Percentiles rank a stretch among this genome's conserved stretches.
Evolutionary conservation across 2,329 filamentous ascomycete genomes (phyloP).

Genomic region (Berkeleyomyces basicola): DNA sequence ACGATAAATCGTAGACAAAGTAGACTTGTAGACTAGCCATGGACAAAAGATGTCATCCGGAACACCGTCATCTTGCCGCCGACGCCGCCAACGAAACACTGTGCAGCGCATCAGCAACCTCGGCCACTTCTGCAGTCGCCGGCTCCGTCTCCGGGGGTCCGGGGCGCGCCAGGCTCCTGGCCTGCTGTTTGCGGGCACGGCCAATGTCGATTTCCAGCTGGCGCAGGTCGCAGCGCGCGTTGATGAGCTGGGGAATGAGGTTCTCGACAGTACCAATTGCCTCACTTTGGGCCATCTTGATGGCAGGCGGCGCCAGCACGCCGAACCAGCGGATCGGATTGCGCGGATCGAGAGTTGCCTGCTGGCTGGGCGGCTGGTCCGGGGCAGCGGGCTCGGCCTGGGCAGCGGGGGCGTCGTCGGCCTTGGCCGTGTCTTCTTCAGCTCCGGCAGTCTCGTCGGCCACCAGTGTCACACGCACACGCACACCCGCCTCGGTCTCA

Average conservation of each 20-base stretch:
- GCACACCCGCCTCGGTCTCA: neutral
- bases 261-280: constrained; percentile 40
- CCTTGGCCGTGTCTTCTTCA: constrained; percentile 1
- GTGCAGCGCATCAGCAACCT: neutral
- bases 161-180: constrained; percentile 24
- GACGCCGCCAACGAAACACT: neutral
- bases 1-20: neutral
- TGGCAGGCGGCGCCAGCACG: constrained; percentile 33
- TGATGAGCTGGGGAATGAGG: constrained; percentile 39
- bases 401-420: neutral
- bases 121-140: neutral
- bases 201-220: constrained; percentile 53
- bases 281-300: constrained; percentile 41
- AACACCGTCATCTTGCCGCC: neutral
- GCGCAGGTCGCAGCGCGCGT: constrained; percentile 43
- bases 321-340: constrained; percentile 47
- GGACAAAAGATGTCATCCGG: neutral
- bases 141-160: constrained; percentile 12
- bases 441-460: constrained; percentile 13
- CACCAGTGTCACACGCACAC: constrained; percentile 4
- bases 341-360: constrained; percentile 2
- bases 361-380: neutral
- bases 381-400: neutral
- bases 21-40: neutral
- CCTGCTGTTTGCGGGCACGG: constrained; percentile 38